Evolutionary conservation across 306 rosid species (phyloP), one percentile per base, ranked within the genome.

Genomic region (Cotoneaster glaucophyllus): DNA sequence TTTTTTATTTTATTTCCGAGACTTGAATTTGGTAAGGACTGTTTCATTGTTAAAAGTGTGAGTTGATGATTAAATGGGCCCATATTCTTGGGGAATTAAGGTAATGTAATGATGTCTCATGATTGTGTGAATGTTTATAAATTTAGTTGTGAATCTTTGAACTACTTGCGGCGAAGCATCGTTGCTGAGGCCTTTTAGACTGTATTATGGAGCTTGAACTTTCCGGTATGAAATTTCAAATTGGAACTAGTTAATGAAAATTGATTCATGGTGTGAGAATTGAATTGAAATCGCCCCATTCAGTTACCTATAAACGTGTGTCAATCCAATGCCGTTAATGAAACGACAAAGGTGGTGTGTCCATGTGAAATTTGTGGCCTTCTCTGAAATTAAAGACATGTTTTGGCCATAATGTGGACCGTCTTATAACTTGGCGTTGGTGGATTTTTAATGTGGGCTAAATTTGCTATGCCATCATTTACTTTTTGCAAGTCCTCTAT

Each of bases 51-150:
- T 56, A 75, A 53, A 56, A 31, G 32, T 21, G 59, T 2, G 62
- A 15, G 76, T 68, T 79, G 78, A 39, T 19, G 26, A 61, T 52
- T 39, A 62, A 34, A 24, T 71, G 67, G 81, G 57, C 66, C 71
- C 81, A 52, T 63, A 71, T 77, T 54, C 71, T 71, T 71, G 67
- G 45, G 52, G 62, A 21, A 56, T 70, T 43, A 50, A 63, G 26
- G 50, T 43, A 25, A 41, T 66, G 78, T 71, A 53, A 48, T 43
- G 39, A n/a, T 37, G 71, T 6, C 17, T n/a, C n/a, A 59, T 48
- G 48, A 63, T 63, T 74, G 32, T 62, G 59, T 45, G 62, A 29
- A 62, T 62, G 29, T 28, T 19, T 26, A 19, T 43, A 2, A 31
- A 32, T 48, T 32, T 67, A 0, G 17, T 19, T 4, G 45, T 48